Base-by-base conservation (phyloP, 208 protist genomes). In the Leishmania aethiopica region DNA sequence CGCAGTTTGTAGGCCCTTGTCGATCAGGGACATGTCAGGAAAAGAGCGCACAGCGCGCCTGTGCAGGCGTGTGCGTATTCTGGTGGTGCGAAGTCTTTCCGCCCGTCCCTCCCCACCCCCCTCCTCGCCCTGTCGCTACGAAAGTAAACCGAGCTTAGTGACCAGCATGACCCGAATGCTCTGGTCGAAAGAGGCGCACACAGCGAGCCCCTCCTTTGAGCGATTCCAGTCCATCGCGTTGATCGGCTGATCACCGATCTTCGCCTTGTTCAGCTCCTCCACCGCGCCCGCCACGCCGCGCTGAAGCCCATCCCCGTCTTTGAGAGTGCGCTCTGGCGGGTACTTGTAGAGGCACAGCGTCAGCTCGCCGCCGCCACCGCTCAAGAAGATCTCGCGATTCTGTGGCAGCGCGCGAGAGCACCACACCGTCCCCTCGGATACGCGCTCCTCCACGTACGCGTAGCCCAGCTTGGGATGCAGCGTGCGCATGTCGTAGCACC, bases 361-460 rank as follows among this genome's bases (percentile, higher is more conserved):
- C 35, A 98, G 76, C 74, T 93, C 92, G n/a, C 97, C 96, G 10
- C 91, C 95, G 42, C 96, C 96, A 62, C 94, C 92, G 71, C 85
- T 91, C 72, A 98, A 85, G 79, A 98, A 98, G 42, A 98, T 83
- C 47, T 99, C 96, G 22, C 96, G 88, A 80, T 99, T 98, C 87
- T 98, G 96, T 45, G 97, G 97, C 22, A 98, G 86, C 40, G 96
- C 91, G 19, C 88, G 81, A 32, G 88, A 88, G 82, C 88, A 88
- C 97, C 97, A 99, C 7, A 99, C 88, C 25, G 97, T 97, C 40
- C 94, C 94, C 28, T 89, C 89, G 10, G 86, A 87, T 60, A 96
- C 91, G 10, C 93, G 94, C 85, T 97, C 91, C 85, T 95, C 91
- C 75, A 98, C 90, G 76, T 91, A 96, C 17, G 94, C 92, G 89